phyloP scores from a whole-genome alignment of 805 yeast genomes.

The Monosporozyma siamensis region DNA sequence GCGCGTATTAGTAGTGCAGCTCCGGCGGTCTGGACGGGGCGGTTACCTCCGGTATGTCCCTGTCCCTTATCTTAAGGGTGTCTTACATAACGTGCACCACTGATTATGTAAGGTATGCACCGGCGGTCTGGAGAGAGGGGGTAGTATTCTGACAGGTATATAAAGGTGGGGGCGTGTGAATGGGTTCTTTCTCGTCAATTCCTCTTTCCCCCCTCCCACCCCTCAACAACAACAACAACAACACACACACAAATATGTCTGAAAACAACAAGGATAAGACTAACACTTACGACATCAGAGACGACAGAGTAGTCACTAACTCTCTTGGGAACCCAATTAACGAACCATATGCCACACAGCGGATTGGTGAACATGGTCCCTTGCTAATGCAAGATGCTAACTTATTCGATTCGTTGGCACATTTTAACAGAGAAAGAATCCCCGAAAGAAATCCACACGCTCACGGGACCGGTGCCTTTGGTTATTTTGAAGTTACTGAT shows the following conservation, averaged over 20 bases:
- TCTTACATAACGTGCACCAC: no score
- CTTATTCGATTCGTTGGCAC: constrained; percentile 72
- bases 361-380: constrained; percentile 72
- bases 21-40: no score
- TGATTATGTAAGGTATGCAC: no score
- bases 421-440: constrained; percentile 81
- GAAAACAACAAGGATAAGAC: constrained; percentile 13
- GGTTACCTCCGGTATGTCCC: no score
- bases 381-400: constrained; percentile 72
- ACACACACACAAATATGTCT: neutral
- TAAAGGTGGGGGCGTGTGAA: no score
- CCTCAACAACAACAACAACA: neutral
- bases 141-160: no score
- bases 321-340: constrained; percentile 71
- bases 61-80: no score
- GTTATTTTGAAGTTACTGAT: constrained; percentile 79
- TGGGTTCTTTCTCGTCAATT: no score
- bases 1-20: no score
- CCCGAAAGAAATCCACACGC: constrained; percentile 94
- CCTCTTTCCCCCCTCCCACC: neutral
- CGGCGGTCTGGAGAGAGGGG: no score
- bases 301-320: constrained; percentile 52
- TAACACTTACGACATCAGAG: constrained; percentile 23
- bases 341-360: constrained; percentile 67
- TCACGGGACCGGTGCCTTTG: constrained; percentile 87